A percentile compares a stretch with the other conserved stretches of the same genome.
phyloP scores from a whole-genome alignment of 1,284 basidiomycete genomes.

The Exsudoporus floridanus region DNA sequence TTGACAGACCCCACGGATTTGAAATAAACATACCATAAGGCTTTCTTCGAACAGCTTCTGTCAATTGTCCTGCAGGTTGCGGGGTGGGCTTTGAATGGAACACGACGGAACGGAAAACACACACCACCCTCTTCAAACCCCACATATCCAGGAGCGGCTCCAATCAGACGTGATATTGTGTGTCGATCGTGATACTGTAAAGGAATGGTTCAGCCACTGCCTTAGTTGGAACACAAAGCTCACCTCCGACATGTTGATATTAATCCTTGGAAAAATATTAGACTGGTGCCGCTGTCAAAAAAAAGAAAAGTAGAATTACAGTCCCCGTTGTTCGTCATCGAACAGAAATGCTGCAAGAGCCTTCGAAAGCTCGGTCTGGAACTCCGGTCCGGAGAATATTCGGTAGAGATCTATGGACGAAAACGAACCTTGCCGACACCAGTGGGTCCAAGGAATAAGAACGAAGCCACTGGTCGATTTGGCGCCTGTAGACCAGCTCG shows the following conservation, averaged over 20 bases:
- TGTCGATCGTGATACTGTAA: slow-evolving; percentile 81
- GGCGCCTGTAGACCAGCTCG: slow-evolving; percentile 87
- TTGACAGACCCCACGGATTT: not conserved
- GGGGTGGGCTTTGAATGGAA: not conserved
- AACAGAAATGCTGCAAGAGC: slow-evolving; percentile 84
- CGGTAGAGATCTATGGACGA: not conserved
- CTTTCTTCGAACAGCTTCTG: slow-evolving; percentile 82
- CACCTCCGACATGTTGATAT: slow-evolving; percentile 86
- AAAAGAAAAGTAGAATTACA: slow-evolving; percentile 49
- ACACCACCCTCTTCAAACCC: slow-evolving; percentile 88
- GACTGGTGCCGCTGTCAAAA: not conserved
- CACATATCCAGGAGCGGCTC: slow-evolving; percentile 90
- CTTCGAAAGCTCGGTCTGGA: slow-evolving; percentile 85
- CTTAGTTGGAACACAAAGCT: not conserved
- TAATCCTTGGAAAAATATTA: slow-evolving; percentile 53
- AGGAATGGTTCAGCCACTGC: not conserved
- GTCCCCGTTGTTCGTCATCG: slow-evolving; percentile 80
- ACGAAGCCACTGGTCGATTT: slow-evolving; percentile 86
- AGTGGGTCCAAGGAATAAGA: slow-evolving; percentile 88
- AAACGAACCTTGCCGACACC: slow-evolving; percentile 73
- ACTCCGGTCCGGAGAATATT: slow-evolving; percentile 4
- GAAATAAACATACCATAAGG: slow-evolving; percentile 63
- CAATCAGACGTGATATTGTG: slow-evolving; percentile 86
- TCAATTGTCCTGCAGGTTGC: slow-evolving; percentile 61
- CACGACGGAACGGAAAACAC: slow-evolving; percentile 1